These are phyloP conservation scores for Trametopsis cervina DNA, from an alignment of 768 basidiomycete species.

Conservation along the genomic window DNA sequence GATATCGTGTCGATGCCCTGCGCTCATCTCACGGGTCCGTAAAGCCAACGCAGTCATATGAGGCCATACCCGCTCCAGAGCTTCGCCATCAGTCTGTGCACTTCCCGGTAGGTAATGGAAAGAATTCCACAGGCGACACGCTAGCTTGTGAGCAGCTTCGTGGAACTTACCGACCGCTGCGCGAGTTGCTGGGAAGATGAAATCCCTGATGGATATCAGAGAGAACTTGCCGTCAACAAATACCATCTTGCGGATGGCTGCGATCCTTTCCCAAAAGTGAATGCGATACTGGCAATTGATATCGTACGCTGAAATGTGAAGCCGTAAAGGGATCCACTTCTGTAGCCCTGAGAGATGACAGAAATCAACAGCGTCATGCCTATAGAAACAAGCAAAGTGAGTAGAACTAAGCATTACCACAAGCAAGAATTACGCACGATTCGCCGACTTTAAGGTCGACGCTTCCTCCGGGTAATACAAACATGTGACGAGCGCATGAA, in stretches of 20 bases:
- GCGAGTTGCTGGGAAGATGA: slow-evolving; percentile 3
- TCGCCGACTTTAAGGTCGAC: slow-evolving; percentile 17
- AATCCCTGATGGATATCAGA: background rate
- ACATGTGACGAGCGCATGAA: slow-evolving; percentile 14
- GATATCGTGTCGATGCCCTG: slow-evolving; percentile 16
- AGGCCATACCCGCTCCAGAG: slow-evolving; percentile 13
- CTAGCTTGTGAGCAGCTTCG: slow-evolving; percentile 5
- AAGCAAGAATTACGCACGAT: slow-evolving; percentile 5
- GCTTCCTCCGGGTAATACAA: slow-evolving; percentile 9
- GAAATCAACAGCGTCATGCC: slow-evolving; percentile 12
- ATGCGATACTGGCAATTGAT: slow-evolving; percentile 21
- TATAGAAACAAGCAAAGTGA: background rate
- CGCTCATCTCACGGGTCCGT: slow-evolving; percentile 12
- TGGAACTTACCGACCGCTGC: slow-evolving; percentile 14
- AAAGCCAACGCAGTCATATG: slow-evolving; percentile 4
- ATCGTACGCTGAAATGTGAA: slow-evolving; percentile 18
- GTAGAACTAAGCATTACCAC: background rate
- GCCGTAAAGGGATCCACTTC: slow-evolving; percentile 3
- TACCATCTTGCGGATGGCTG: slow-evolving; percentile 1
- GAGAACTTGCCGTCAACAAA: background rate
- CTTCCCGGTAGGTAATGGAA: slow-evolving; percentile 11
- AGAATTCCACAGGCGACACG: slow-evolving; percentile 6
- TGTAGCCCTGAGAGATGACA: slow-evolving; percentile 8
- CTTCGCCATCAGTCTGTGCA: slow-evolving; percentile 14
- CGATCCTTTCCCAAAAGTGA: slow-evolving; percentile 7